Conservation (phyloP, 352 stramenopile genomes). For the Pythium scleroteichum region DNA sequence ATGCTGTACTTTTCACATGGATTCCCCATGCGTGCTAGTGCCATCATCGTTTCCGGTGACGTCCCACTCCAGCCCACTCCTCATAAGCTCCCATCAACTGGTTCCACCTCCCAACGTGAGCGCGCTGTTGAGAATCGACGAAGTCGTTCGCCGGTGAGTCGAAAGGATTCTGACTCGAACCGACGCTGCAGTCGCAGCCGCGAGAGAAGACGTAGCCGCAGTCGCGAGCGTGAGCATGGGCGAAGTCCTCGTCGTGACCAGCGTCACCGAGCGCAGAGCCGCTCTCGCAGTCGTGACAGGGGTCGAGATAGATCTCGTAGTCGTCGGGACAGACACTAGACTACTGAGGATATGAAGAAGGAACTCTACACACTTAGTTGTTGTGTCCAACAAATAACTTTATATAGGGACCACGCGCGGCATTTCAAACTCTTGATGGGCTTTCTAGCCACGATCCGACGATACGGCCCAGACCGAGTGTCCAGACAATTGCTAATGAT, state of each 20-base stretch:
- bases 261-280: slow-evolving; percentile 12
- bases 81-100: slow-evolving; percentile 4
- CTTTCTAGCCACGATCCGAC: not conserved
- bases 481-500: not conserved
- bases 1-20: no score
- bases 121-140: slow-evolving; percentile 5
- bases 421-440: slow-evolving; percentile 1
- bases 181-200: slow-evolving; percentile 25
- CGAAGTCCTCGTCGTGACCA: slow-evolving; percentile 19
- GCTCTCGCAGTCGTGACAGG: slow-evolving; percentile 24
- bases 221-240: slow-evolving; percentile 25
- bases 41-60: slow-evolving; percentile 20
- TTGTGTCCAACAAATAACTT: slow-evolving; percentile 36
- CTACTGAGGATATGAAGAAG: not conserved
- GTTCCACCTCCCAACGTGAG: not conserved
- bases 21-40: no score
- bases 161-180: slow-evolving; percentile 28
- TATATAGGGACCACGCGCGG: slow-evolving; percentile 27
- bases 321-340: not conserved
- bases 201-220: slow-evolving; percentile 24
- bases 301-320: slow-evolving; percentile 6
- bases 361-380: not conserved
- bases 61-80: not conserved
- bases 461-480: no score
- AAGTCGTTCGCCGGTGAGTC: slow-evolving; percentile 5